Evolutionary conservation across 73 alveolate species (phyloP).

Genomic region (Stentor roeselii): DNA sequence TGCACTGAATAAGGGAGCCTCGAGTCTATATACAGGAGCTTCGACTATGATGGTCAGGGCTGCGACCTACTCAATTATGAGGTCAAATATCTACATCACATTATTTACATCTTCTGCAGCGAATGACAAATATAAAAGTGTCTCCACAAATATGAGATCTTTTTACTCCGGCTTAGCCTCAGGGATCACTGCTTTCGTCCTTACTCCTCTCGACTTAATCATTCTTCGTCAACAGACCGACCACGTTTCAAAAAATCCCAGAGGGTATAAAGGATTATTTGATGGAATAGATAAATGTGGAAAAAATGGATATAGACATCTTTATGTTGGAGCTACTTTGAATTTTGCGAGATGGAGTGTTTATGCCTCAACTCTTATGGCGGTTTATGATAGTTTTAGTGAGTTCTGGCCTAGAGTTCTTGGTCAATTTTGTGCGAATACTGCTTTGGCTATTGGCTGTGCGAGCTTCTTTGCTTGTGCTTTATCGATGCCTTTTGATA

Average conservation of each 20-base stretch:
- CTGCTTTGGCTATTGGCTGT: constrained; percentile 28
- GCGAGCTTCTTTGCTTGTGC: constrained; percentile 85
- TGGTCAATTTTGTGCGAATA: constrained; percentile 41
- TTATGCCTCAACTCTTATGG: constrained; percentile 69
- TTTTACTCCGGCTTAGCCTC: not conserved
- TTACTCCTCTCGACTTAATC: not conserved
- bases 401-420: constrained; percentile 55
- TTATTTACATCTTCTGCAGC: constrained; percentile 36
- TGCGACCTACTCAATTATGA: constrained; percentile 68
- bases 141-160: not conserved
- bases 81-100: constrained; percentile 70
- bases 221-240: not conserved
- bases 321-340: constrained; percentile 82
- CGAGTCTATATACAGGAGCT: constrained; percentile 65
- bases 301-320: constrained; percentile 71
- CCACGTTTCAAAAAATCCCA: not conserved
- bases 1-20: constrained; percentile 59
- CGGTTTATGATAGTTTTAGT: constrained; percentile 71
- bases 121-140: not conserved
- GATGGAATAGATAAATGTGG: constrained; percentile 23
- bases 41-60: constrained; percentile 75
- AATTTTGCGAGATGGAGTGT: constrained; percentile 86
- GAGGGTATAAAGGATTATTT: not conserved
- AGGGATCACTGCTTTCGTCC: not conserved
- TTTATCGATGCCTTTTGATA: constrained; percentile 91